phyloP scores from a whole-genome alignment of 176 grass and related monocot genomes.

The Hsuehochloa calcarea region DNA sequence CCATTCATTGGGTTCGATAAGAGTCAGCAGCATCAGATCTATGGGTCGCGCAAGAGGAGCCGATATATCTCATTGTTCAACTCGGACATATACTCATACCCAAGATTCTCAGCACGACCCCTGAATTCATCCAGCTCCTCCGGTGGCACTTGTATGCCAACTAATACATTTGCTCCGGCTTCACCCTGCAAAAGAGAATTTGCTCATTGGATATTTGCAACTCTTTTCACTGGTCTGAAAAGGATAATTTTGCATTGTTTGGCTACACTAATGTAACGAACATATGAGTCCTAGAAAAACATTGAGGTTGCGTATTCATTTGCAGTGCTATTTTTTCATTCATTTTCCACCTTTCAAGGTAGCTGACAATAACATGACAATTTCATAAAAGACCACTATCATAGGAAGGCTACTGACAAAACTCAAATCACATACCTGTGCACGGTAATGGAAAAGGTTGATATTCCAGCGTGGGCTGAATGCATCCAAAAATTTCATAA shows the following conservation, averaged over 20 bases:
- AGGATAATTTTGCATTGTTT: background rate
- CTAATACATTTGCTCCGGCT: constrained; percentile 81
- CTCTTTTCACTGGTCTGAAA: background rate
- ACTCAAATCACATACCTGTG: constrained; percentile 50
- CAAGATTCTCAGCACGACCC: constrained; percentile 50
- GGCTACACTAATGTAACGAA: background rate
- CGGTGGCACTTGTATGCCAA: constrained; percentile 79
- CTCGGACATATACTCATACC: constrained; percentile 82
- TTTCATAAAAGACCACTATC: background rate
- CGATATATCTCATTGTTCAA: constrained; percentile 70
- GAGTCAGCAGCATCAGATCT: constrained; percentile 1
- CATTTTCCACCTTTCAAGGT: background rate
- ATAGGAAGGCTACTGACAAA: background rate
- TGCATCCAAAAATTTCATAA: constrained; percentile 85
- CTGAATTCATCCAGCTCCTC: constrained; percentile 70
- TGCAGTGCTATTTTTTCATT: background rate
- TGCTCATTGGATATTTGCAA: background rate
- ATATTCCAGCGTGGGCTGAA: constrained; percentile 95
- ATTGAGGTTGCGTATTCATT: background rate
- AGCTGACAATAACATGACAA: background rate
- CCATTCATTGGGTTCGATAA: background rate
- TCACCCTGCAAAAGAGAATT: constrained; percentile 57
- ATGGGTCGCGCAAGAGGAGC: constrained; percentile 60
- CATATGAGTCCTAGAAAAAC: background rate
- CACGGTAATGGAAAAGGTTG: constrained; percentile 94